Conservation (phyloP, 2,329 filamentous ascomycete species). For the Penicillium fuscoglaucum region DNA sequence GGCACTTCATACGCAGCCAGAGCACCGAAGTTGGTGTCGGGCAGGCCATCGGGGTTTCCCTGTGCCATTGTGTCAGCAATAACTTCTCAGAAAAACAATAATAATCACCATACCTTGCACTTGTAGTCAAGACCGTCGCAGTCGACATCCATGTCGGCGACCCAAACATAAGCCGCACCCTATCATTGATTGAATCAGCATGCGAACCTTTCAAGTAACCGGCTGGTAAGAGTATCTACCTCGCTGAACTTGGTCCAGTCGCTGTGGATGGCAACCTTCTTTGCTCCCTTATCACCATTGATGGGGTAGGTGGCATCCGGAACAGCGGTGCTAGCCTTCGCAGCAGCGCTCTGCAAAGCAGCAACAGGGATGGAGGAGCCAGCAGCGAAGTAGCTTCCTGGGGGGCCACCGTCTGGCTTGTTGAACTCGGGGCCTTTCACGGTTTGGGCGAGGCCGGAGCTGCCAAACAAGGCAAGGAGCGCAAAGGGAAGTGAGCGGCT, state of each 20-base stretch:
- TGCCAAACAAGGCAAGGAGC: conserved; percentile 6
- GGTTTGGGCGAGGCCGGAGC: conserved; percentile 8
- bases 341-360: conserved; percentile 27
- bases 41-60: conserved; percentile 32
- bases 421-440: conserved; percentile 27
- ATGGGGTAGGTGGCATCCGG: conserved; percentile 28
- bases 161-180: conserved; percentile 32
- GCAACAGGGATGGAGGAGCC: conserved; percentile 26
- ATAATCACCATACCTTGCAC: conserved; percentile 22
- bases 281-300: conserved; percentile 17
- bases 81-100: not conserved
- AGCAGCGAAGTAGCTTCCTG: conserved; percentile 30
- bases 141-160: conserved; percentile 38
- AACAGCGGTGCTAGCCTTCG: conserved; percentile 25
- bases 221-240: conserved; percentile 9
- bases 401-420: conserved; percentile 25
- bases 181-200: conserved; percentile 1
- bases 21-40: conserved; percentile 32
- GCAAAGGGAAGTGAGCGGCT: conserved; percentile 1
- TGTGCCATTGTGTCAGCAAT: conserved; percentile 5
- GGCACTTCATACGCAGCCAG: conserved; percentile 36
- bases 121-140: conserved; percentile 33
- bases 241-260: conserved; percentile 30
- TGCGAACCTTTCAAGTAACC: not conserved
- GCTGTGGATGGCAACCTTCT: conserved; percentile 29